Evolutionary conservation across 441 rosid species (phyloP).

Genomic region (Aquilaria agallochum): DNA sequence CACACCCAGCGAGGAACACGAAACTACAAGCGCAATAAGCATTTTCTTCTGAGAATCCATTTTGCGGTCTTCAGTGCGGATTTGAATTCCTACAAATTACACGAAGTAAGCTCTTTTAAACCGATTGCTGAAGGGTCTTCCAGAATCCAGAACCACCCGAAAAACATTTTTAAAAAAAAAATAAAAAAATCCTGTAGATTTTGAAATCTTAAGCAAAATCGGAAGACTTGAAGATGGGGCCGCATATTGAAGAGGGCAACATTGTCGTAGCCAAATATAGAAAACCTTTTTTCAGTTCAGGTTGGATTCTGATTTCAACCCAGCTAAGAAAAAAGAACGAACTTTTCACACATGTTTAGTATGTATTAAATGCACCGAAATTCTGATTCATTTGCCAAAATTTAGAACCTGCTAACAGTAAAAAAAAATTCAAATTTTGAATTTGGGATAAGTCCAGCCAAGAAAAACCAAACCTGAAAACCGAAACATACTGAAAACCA

Average conservation of each 20-base stretch:
- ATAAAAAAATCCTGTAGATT: neutral
- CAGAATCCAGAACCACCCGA: neutral
- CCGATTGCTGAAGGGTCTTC: constrained; percentile 2
- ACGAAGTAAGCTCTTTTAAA: neutral
- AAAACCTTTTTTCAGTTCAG: neutral
- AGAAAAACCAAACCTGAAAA: neutral
- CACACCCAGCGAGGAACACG: constrained; percentile 47
- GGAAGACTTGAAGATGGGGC: constrained; percentile 8
- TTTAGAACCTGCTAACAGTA: constrained; percentile 1
- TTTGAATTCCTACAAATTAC: constrained; percentile 37
- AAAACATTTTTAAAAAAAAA: neutral
- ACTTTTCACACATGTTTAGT: neutral
- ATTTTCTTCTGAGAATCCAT: constrained; percentile 51
- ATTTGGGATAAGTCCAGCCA: constrained; percentile 3
- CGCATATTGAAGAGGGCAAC: constrained; percentile 5
- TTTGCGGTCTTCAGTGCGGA: constrained; percentile 39
- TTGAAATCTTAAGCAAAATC: constrained; percentile 1
- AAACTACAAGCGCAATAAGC: constrained; percentile 40
- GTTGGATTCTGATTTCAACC: neutral
- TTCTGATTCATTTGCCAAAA: constrained; percentile 2
- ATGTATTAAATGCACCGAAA: constrained; percentile 25
- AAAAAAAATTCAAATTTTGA: constrained; percentile 8
- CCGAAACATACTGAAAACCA: neutral
- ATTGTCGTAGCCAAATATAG: constrained; percentile 4
- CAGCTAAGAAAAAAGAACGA: neutral